Base-by-base conservation (phyloP, 2,329 filamentous ascomycete species). In the Claviceps paspali region DNA sequence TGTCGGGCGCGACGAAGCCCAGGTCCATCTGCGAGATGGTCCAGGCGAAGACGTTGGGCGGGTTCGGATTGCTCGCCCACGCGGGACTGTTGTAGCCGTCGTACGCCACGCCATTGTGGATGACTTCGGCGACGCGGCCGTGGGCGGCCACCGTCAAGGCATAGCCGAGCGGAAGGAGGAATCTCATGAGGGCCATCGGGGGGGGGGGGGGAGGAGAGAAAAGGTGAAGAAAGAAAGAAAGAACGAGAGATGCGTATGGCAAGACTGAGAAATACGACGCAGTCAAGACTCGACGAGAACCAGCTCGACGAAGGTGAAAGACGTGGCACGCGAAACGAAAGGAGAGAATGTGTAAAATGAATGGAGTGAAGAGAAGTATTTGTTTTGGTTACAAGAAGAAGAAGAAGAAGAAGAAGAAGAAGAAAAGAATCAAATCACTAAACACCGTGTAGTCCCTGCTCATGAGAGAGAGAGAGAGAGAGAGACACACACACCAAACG, bases 1-100 rank as follows among this genome's bases (percentile, higher is more conserved):
- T 52, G 38, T 55, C 58, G 10, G 70, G 68, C 15, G 60, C 60
- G 38, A 72, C 63, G 52, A 61, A 67, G 14, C 65, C 63, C 41
- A 64, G 64, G 47, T 61, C 56, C 2, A 44, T 47, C 44, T 68
- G 60, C 29, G 55, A 49, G 28, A 60, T 59, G 2, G 56, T 52
- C 63, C 63, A 67, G 14, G 60, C 63, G 37, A 46, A 48, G 7
- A 54, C 52, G 17, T 45, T 37, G 6, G 62, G 62, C 18, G 59
- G 59, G 36, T 52, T 43, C n/a, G 49, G 28, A 41, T 50, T 43
- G 45, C 60, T 63, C 8, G 55, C 57, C 42, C 55, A 54, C 28
- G 43, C 41, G 22, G 43, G 47, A 26, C 56, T 57, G 42, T 63
- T 54, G 45, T 65, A 67, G 39, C 57, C 60, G 26, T 54, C 45